Evolutionary conservation across 2,329 filamentous ascomycete genomes (phyloP), one percentile per base, ranked within the genome.

Genomic region (Huntiella moniliformis): DNA sequence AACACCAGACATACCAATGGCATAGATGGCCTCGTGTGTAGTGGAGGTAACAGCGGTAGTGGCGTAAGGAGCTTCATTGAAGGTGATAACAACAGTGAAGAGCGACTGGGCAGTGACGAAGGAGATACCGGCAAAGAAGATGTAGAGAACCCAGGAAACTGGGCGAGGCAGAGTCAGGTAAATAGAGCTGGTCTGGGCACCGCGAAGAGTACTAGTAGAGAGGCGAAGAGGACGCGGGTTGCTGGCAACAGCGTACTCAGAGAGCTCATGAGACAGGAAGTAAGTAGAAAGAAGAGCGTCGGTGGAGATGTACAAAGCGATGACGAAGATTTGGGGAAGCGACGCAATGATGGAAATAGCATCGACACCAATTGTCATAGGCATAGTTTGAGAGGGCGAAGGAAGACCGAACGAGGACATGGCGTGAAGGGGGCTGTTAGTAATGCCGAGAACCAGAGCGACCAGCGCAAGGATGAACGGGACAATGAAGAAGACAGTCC

Each of bases 151-250:
- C 63, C 64, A 65, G 12, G 65, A 68, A 8, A 62, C 56, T 2
- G 62, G 60, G 2, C 63, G 61, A 1, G 70, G 70, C 1, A 73
- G 58, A 0, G 70, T 71, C 11, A 73, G 60, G 54, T 64, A 68
- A 0, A 71, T 58, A 5, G 65, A 67, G 1, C 64, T 62, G 0
- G 56, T 63, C 56, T 73, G 70, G 32, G 54, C 53, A 43, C 68
- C 68, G 34, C 58, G 55, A 0, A 66, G 61, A 39, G 57, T 53
- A 10, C 61, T 59, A 1, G 65, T 67, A 4, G 66, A 70, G 31
- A 73, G 63, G 31, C 70, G 65, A 18, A 73, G 60, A n/a, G 44
- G 31, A n/a, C 36, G 37, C 8, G 48, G 48, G 11, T 31, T 37
- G 53, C 55, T 50, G 12, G 57, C 43, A 1, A 59, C 47, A 3